A percentile compares a stretch with the other conserved stretches of the same genome.
phyloP scores from a whole-genome alignment of 2,329 filamentous ascomycete species.

The Stachybotrys echinatus region DNA sequence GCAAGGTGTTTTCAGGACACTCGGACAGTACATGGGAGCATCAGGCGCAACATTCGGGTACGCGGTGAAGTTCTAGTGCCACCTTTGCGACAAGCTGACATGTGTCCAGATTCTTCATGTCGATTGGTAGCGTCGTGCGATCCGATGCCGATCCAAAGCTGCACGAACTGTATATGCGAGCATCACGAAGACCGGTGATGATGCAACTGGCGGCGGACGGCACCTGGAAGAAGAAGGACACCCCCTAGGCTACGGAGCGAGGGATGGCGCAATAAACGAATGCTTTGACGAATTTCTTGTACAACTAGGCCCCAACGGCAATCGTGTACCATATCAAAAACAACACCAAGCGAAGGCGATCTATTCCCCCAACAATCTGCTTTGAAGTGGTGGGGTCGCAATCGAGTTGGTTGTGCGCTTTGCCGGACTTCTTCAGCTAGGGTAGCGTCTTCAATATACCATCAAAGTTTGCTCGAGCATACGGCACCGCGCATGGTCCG shows the following conservation, averaged over 20 bases:
- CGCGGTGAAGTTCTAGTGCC: conserved; percentile 3
- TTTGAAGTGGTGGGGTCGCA: too few relatives aligned
- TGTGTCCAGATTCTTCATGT: conserved; percentile 81
- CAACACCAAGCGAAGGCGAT: neutral
- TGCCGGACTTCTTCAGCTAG: too few relatives aligned
- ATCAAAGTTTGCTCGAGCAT: too few relatives aligned
- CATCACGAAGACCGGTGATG: conserved; percentile 70
- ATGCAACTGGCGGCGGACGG: conserved; percentile 26
- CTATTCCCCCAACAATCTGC: neutral
- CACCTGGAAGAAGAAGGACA: conserved; percentile 29
- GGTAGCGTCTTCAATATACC: too few relatives aligned
- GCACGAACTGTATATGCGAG: conserved; percentile 69
- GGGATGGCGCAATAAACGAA: conserved; percentile 6
- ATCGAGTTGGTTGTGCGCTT: too few relatives aligned
- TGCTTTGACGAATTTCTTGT: neutral
- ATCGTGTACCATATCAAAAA: neutral
- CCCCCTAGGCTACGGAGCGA: conserved; percentile 4
- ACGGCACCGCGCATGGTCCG: too few relatives aligned
- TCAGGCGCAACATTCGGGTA: conserved; percentile 97
- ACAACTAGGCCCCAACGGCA: neutral
- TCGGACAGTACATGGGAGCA: conserved; percentile 95
- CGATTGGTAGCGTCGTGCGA: conserved; percentile 92
- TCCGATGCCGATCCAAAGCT: conserved; percentile 78
- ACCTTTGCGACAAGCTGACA: conserved; percentile 11
- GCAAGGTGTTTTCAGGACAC: conserved; percentile 87